A percentile compares a stretch with the other conserved stretches of the same genome.
phyloP scores from a whole-genome alignment of 2,329 filamentous ascomycete species.

The Keithomyces neogunnii region DNA sequence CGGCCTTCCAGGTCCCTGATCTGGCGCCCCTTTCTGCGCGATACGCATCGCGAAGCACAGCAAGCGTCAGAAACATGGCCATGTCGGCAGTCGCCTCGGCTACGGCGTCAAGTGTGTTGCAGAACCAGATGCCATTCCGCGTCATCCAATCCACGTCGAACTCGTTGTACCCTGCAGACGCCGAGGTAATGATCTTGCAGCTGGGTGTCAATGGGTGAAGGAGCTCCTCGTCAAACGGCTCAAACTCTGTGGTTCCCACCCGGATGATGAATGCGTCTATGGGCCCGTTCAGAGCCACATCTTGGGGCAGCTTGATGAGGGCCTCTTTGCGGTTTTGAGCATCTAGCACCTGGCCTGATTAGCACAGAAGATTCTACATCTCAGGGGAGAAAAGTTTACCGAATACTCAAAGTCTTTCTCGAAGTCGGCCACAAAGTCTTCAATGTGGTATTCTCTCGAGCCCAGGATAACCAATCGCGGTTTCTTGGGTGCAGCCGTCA shows the following conservation, averaged over 20 bases:
- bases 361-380: not conserved
- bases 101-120: slow-evolving; percentile 44
- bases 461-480: slow-evolving; percentile 2
- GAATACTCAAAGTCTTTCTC: slow-evolving; percentile 28
- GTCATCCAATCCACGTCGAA: slow-evolving; percentile 36
- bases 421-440: slow-evolving; percentile 32
- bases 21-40: slow-evolving; percentile 27
- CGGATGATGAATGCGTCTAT: slow-evolving; percentile 39
- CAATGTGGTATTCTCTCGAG: slow-evolving; percentile 20
- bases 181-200: slow-evolving; percentile 37
- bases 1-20: slow-evolving; percentile 28
- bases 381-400: not conserved
- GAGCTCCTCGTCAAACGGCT: slow-evolving; percentile 39
- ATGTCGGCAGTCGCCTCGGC: slow-evolving; percentile 44
- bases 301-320: slow-evolving; percentile 24
- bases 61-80: slow-evolving; percentile 27
- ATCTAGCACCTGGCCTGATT: slow-evolving; percentile 16
- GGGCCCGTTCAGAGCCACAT: slow-evolving; percentile 26
- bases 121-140: slow-evolving; percentile 38
- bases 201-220: slow-evolving; percentile 29
- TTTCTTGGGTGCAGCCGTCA: slow-evolving; percentile 1
- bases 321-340: slow-evolving; percentile 28
- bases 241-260: slow-evolving; percentile 40
- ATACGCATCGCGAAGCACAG: slow-evolving; percentile 35
- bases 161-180: slow-evolving; percentile 39